Percentiles rank a stretch among this genome's conserved stretches.
Evolutionary conservation across 352 stramenopile species (phyloP).

Genomic region (Phytopythium delawarense): DNA sequence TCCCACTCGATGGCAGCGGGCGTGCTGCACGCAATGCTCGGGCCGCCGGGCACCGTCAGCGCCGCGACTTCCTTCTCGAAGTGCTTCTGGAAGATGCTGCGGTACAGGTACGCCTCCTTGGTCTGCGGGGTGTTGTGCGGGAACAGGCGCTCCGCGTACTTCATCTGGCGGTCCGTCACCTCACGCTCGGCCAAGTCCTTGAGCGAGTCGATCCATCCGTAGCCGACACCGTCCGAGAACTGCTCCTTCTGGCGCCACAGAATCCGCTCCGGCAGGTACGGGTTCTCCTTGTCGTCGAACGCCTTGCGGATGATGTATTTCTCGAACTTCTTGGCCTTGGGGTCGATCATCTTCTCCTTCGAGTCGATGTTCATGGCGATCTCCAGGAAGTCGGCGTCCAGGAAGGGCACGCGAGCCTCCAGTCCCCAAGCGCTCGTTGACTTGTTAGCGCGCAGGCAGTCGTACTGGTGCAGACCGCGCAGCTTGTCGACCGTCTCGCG

Average conservation of each 20-base stretch:
- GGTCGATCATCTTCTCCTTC: constrained; percentile 96
- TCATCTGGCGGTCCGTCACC: constrained; percentile 96
- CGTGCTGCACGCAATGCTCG: constrained; percentile 98
- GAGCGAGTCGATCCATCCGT: constrained; percentile 98
- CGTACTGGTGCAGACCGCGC: constrained; percentile 96
- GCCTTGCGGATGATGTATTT: constrained; percentile 99
- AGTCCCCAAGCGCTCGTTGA: constrained; percentile 97
- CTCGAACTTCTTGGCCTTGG: constrained; percentile 92
- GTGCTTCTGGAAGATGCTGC: constrained; percentile 98
- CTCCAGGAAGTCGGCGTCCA: constrained; percentile 98
- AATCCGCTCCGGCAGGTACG: constrained; percentile 97
- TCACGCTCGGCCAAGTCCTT: constrained; percentile 93
- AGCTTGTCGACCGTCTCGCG: constrained; percentile 95
- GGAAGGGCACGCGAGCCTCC: constrained; percentile 97
- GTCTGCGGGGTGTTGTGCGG: constrained; percentile 98
- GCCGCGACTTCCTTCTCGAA: constrained; percentile 96
- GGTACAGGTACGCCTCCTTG: constrained; percentile 96
- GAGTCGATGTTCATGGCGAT: constrained; percentile 98
- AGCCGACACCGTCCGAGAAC: constrained; percentile 99
- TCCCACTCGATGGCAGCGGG: constrained; percentile 98
- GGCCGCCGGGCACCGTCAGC: constrained; percentile 95
- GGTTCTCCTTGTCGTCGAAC: constrained; percentile 96
- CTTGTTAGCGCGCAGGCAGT: constrained; percentile 99
- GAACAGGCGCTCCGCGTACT: constrained; percentile 93
- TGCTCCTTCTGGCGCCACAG: constrained; percentile 99